Evolutionary conservation across 345 rosid species (phyloP), one percentile per base, ranked within the genome.

Genomic region (Hibiscus trionum): DNA sequence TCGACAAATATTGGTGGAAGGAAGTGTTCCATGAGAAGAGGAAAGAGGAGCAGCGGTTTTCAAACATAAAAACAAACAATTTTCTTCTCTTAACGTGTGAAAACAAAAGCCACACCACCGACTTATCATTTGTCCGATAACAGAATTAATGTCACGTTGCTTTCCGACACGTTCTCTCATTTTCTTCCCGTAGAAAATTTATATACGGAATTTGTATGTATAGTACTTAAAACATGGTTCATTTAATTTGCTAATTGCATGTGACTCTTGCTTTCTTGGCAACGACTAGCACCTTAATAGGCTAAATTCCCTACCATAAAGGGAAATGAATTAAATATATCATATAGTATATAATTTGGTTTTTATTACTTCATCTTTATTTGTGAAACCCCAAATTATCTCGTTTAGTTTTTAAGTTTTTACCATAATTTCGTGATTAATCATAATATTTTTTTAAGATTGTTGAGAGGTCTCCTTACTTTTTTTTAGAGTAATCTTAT

Each of bases 111-210:
- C 37, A 33, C 37, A 35, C 19, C 84, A 84, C 86, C 86, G 90
- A 81, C 86, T 75, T 67, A 55, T 69, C 61, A n/a, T 76, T 81
- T 75, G 84, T 82, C 85, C 73, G 44, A 3, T 39, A 68, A 72
- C 37, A 17, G 31, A 71, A 61, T 46, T 66, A 44, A 80, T 49
- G 80, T 65, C 56, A 67, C 60, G 72, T 71, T 70, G 17, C 77
- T 71, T 71, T 44, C 53, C 53, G 10, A 39, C n/a, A 33, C 0
- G 37, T 33, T 33, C 37, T 33, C 0, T 33, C 37, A 33, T 33
- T 33, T 4, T 33, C 6, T 33, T 33, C 37, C 5, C 37, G 1
- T 33, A 4, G 6, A 33, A 33, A 33, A 33, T 5, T 4, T 4
- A 5, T 33, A 33, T 4, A 33, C 6, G 57, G 35, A 66, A 44